Conservation (phyloP, 2,329 filamentous ascomycete genomes). For the Neocatenulostroma microsporum region DNA sequence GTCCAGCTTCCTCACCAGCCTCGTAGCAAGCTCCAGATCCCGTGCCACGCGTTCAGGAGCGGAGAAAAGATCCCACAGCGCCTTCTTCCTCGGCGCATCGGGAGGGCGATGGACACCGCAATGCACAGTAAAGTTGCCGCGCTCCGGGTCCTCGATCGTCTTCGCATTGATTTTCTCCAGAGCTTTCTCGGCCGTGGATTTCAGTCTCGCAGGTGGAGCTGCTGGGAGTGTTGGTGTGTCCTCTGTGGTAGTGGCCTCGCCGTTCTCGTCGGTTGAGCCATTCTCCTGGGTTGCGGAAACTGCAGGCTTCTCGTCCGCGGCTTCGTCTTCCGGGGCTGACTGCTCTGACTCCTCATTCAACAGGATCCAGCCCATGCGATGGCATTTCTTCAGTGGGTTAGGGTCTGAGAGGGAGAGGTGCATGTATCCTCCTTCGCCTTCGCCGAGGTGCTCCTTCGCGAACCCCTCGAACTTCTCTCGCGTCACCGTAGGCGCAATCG, state of each 20-base stretch:
- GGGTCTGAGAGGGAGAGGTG: constrained; percentile 95
- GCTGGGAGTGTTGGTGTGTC: no score
- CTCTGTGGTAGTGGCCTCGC: constrained; percentile 8
- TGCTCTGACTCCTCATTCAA: constrained; percentile 71
- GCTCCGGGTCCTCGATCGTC: constrained; percentile 86
- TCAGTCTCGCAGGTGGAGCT: constrained; percentile 28
- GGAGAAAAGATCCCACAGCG: constrained; percentile 93
- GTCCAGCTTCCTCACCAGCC: constrained; percentile 78
- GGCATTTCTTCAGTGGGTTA: constrained; percentile 93
- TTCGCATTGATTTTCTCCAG: constrained; percentile 95
- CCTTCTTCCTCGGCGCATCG: constrained; percentile 80
- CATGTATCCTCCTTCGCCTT: constrained; percentile 85
- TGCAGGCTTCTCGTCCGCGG: constrained; percentile 32
- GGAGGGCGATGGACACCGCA: constrained; percentile 93
- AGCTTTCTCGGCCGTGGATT: constrained; percentile 56
- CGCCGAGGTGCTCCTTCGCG: constrained; percentile 87
- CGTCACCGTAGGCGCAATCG: constrained; percentile 91
- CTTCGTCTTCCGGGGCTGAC: constrained; percentile 57
- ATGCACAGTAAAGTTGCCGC: constrained; percentile 95
- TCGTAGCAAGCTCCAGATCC: constrained; percentile 74
- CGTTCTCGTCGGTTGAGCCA: constrained; percentile 12
- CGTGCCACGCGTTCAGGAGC: constrained; percentile 88
- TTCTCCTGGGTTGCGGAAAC: constrained; percentile 13
- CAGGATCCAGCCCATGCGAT: constrained; percentile 98
- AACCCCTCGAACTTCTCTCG: constrained; percentile 88